Evolutionary conservation across 305 asterid genomes (phyloP), one percentile per base, ranked within the genome.

Genomic region (Fraxinus sp.): DNA sequence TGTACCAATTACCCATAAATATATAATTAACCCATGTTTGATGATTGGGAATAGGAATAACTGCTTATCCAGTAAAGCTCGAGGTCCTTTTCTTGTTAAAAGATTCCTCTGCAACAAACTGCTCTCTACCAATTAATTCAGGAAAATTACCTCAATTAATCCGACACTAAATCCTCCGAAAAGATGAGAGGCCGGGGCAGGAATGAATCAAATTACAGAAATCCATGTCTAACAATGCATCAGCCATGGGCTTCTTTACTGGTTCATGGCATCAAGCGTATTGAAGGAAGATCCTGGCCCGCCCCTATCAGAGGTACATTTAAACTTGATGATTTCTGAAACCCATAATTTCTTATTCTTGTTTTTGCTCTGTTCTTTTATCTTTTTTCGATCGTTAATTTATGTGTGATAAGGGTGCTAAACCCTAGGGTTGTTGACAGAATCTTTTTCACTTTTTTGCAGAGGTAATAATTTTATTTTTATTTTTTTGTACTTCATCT

Each of bases 231-330:
- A 16, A 95, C 99, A 28, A 92, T 95, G 99, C 99, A 95, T 89
- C 99, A 95, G 87, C 99, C 99, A 24, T 95, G 99, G 99, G 99
- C 99, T 80, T 94, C 98, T 87, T 81, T 95, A 81, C 98, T 95
- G 80, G 96, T 95, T 75, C 73, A 92, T 82, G 99, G 98, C 75
- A 95, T 95, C 86, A 95, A 95, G 83, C 97, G 99, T 78, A 88
- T 95, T 79, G 99, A 95, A 87, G 99, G 99, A 83, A 87, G 99
- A 88, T 95, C 99, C 78, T 95, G 99, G 99, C 97, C 95, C 33
- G 82, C 99, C 83, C 99, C 99, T 0, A 81, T 92, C 71, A 86
- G 89, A 88, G 98, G 98, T 94, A 76, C 33, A 18, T 41, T 32
- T 22, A 1, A n/a, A 16, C 39, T 33, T 11, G 24, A 22, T 71